phyloP scores from a whole-genome alignment of 2,329 filamentous ascomycete genomes.

The Curvularia verruculosa region DNA sequence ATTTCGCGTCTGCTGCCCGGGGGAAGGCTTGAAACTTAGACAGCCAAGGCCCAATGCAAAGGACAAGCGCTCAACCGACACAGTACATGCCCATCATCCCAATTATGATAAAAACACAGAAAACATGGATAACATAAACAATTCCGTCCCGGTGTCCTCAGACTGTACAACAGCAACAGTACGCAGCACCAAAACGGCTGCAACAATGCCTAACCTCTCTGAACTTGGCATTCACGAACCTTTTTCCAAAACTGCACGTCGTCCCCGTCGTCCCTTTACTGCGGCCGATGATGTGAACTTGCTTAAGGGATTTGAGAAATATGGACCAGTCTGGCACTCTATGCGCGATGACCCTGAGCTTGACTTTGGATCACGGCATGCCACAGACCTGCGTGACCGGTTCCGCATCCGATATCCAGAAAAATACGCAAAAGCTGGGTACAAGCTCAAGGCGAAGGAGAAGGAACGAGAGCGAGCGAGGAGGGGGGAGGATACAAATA shows the following conservation, averaged over 20 bases:
- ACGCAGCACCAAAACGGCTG: slow-evolving; percentile 30
- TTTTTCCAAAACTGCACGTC: slow-evolving; percentile 57
- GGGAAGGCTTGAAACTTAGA: slow-evolving; percentile 36
- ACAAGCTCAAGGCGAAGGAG: slow-evolving; percentile 47
- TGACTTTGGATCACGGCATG: slow-evolving; percentile 57
- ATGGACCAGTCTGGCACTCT: slow-evolving; percentile 65
- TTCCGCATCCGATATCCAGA: slow-evolving; percentile 66
- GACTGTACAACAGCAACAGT: slow-evolving; percentile 1
- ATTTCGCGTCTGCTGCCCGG: slow-evolving; percentile 62
- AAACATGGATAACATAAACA: not conserved
- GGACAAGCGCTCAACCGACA: not conserved
- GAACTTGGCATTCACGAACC: slow-evolving; percentile 58
- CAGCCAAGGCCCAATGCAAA: slow-evolving; percentile 49
- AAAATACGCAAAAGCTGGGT: slow-evolving; percentile 59
- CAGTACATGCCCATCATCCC: not conserved
- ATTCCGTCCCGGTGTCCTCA: not conserved
- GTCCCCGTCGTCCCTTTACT: slow-evolving; percentile 63
- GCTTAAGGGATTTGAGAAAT: slow-evolving; percentile 62
- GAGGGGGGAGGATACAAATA: not conserved
- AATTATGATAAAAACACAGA: not conserved
- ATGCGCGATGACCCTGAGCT: slow-evolving; percentile 63
- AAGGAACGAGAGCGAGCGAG: slow-evolving; percentile 25
- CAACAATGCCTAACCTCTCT: slow-evolving; percentile 40
- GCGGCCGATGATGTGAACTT: slow-evolving; percentile 63
- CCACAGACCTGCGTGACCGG: slow-evolving; percentile 66